Percentiles rank a stretch among this genome's conserved stretches.
Conservation (phyloP, 345 rosid genomes). For the Dipteronia dyeriana region DNA sequence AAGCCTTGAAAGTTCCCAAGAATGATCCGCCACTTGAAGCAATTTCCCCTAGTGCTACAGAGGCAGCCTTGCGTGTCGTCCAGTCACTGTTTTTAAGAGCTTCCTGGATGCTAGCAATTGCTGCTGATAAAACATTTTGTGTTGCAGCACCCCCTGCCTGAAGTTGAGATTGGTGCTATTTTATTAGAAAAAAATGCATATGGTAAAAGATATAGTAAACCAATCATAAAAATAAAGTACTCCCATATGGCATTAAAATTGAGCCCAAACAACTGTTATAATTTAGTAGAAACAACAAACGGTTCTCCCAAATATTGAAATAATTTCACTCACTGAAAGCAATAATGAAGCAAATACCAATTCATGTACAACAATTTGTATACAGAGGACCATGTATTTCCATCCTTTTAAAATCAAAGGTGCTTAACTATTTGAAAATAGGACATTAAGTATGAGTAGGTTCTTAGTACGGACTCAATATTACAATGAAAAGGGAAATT, state of each 20-base stretch:
- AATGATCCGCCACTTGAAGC: slow-evolving; percentile 69
- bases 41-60: slow-evolving; percentile 69
- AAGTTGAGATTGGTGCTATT: slow-evolving; percentile 18
- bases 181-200: no score
- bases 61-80: slow-evolving; percentile 94
- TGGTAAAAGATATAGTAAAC: not conserved
- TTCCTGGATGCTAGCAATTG: slow-evolving; percentile 71
- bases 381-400: not conserved
- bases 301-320: not conserved
- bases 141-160: slow-evolving; percentile 93
- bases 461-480: no score
- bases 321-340: not conserved
- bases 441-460: no score
- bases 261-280: not conserved
- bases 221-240: slow-evolving; percentile 10
- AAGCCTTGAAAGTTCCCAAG: slow-evolving; percentile 67
- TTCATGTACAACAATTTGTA: not conserved
- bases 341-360: not conserved
- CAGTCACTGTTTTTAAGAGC: slow-evolving; percentile 79
- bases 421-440: not conserved
- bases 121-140: slow-evolving; percentile 56
- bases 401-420: not conserved
- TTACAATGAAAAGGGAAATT: no score
- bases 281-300: not conserved
- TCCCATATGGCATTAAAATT: not conserved